Evolutionary conservation across 2,329 filamentous ascomycete species (phyloP), one percentile per base, ranked within the genome.

Genomic region (Escovopsis sp.): DNA sequence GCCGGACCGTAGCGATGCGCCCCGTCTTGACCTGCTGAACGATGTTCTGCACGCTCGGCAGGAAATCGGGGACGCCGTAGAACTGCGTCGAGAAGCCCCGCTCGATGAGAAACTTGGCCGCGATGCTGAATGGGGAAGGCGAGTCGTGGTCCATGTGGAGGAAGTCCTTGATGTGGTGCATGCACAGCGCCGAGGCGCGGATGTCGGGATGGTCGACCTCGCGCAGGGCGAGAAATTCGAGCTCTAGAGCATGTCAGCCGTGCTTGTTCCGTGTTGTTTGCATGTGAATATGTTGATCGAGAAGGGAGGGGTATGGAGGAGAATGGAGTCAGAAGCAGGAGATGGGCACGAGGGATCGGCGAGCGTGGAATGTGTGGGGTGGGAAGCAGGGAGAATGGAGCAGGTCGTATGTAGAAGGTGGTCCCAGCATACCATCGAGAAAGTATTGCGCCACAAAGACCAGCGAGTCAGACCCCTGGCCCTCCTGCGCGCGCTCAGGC

Each of bases 391-490:
- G 27, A n/a, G n/a, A n/a, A n/a, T n/a, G n/a, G n/a, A n/a, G n/a
- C n/a, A n/a, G n/a, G n/a, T n/a, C n/a, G n/a, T n/a, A n/a, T n/a
- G n/a, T n/a, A n/a, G n/a, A n/a, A n/a, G n/a, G n/a, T n/a, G n/a
- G n/a, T n/a, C n/a, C n/a, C 15, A 28, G n/a, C 45, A 47, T 53
- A 69, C 66, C 63, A 47, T 72, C 68, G 15, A 73, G 50, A 38
- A 70, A 71, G 37, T 63, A 58, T 34, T 60, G 57, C 8, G 61
- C 61, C 29, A 61, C 54, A 27, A 48, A 48, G 1, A 60, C 44
- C 7, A 72, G 46, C 10, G 55, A 49, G 39, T 70, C 65, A 9
- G 35, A 35, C 8, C 32, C 30, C 7, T 30, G n/a, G 18, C 23
- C 29, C 13, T 36, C 31, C 3, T 33, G 18, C 21, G 25, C 14